phyloP scores from a whole-genome alignment of 2,329 filamentous ascomycete species.

The Colletotrichum destructivum region DNA sequence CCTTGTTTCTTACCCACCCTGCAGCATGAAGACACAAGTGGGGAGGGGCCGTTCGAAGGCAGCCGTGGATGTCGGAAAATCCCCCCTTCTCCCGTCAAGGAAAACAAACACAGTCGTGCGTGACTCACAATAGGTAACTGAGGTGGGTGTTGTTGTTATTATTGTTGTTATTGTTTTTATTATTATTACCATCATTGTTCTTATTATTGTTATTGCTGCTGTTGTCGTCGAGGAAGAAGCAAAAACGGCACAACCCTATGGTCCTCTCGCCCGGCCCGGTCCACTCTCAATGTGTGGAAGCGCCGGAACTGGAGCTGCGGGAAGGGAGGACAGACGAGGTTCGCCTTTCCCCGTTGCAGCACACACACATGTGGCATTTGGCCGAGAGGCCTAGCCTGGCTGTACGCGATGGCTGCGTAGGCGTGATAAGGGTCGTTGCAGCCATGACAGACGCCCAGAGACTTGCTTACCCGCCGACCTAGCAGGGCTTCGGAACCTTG shows the following conservation, averaged over 20 bases:
- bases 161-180: too few relatives aligned
- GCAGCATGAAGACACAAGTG: conserved; percentile 5
- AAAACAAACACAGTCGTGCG: conserved; percentile 31
- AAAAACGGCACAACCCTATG: neutral
- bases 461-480: neutral
- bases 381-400: neutral
- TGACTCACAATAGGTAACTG: conserved; percentile 34
- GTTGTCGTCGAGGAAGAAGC: conserved; percentile 7
- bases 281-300: conserved; percentile 10
- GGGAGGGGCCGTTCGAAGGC: neutral
- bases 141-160: neutral
- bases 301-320: conserved; percentile 8
- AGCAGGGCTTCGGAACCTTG: neutral
- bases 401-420: conserved; percentile 18
- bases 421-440: conserved; percentile 5
- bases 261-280: neutral
- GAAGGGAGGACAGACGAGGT: conserved; percentile 4
- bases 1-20: conserved; percentile 5
- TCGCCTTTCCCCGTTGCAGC: conserved; percentile 2
- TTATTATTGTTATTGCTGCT: too few relatives aligned
- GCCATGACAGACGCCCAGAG: neutral
- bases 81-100: neutral
- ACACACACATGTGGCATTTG: neutral
- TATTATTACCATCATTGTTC: too few relatives aligned
- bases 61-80: neutral